phyloP scores from a whole-genome alignment of 2,329 filamentous ascomycete genomes.

The Proliferodiscus dingleyae region DNA sequence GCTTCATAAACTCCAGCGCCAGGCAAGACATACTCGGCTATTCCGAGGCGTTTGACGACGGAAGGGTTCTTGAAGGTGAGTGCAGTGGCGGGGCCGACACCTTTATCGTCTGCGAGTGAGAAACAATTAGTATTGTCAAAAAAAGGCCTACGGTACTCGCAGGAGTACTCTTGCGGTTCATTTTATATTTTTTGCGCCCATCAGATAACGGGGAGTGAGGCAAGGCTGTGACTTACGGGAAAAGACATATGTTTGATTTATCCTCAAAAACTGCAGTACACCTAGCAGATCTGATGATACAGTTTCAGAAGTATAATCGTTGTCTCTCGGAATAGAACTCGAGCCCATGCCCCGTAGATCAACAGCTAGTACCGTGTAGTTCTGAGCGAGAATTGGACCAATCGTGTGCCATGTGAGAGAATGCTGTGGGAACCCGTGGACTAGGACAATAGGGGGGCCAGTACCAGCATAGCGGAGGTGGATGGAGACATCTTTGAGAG shows the following conservation, averaged over 20 bases:
- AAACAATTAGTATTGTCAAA: too few species aligned
- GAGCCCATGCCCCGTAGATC: conserved; percentile 48
- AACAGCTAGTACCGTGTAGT: conserved; percentile 40
- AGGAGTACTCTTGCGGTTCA: too few species aligned
- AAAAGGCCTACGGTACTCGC: too few species aligned
- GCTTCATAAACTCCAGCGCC: conserved; percentile 38
- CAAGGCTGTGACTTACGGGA: too few species aligned
- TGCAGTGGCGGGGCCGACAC: conserved; percentile 38
- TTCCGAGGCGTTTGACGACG: conserved; percentile 33
- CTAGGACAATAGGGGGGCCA: conserved; percentile 38
- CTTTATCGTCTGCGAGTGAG: conserved; percentile 39
- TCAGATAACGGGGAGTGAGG: too few species aligned
- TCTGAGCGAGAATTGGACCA: conserved; percentile 33
- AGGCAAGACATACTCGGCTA: conserved; percentile 39
- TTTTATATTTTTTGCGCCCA: too few species aligned
- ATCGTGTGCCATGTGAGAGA: conserved; percentile 47
- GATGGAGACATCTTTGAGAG: conserved; percentile 33
- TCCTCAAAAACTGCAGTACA: conserved; percentile 39
- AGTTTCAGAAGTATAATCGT: neutral
- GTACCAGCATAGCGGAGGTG: conserved; percentile 35
- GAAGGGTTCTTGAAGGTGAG: conserved; percentile 36
- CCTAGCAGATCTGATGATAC: conserved; percentile 36
- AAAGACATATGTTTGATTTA: conserved; percentile 39
- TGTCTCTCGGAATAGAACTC: neutral
- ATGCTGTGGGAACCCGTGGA: conserved; percentile 49